Conservation (phyloP, 2,329 filamentous ascomycete species). For the Didymosphaeria variabile region DNA sequence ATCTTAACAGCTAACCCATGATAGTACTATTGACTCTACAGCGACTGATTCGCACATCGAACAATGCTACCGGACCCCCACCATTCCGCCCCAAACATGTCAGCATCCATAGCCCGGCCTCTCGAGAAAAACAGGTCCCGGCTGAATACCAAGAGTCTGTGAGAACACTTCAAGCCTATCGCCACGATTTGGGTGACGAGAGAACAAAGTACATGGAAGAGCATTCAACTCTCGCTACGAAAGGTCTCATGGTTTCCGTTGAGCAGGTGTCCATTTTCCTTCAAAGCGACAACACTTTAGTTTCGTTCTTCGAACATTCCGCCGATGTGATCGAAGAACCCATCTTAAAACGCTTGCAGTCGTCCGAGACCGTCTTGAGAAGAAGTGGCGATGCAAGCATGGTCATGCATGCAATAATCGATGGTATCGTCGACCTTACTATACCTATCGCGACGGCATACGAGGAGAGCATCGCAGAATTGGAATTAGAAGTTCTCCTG, state of each 20-base stretch:
- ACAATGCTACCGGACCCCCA: conserved; percentile 45
- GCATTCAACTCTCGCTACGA: conserved; percentile 76
- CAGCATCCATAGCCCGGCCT: conserved; percentile 1
- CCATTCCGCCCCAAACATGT: conserved; percentile 26
- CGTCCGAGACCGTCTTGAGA: conserved; percentile 82
- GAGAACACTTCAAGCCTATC: conserved; percentile 83
- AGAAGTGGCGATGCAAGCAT: conserved; percentile 89
- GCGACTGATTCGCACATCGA: conserved; percentile 71
- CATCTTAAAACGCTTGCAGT: conserved; percentile 79
- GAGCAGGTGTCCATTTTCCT: conserved; percentile 95
- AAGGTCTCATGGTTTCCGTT: conserved; percentile 79
- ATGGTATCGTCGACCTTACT: conserved; percentile 90
- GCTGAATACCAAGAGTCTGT: conserved; percentile 20
- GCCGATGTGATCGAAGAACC: conserved; percentile 86
- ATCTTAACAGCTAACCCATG: not conserved
- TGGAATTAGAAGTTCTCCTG: conserved; percentile 89
- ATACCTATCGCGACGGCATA: conserved; percentile 87
- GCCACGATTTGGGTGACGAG: conserved; percentile 80
- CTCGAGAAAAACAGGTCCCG: not conserved
- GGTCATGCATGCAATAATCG: conserved; percentile 88
- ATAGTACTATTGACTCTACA: conserved; percentile 77
- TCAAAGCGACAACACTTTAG: conserved; percentile 88
- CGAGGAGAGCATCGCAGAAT: conserved; percentile 84
- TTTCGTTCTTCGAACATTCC: conserved; percentile 94
- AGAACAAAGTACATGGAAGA: conserved; percentile 88